Base-by-base conservation (phyloP, 2,329 filamentous ascomycete genomes). In the Colletotrichum incanum region DNA sequence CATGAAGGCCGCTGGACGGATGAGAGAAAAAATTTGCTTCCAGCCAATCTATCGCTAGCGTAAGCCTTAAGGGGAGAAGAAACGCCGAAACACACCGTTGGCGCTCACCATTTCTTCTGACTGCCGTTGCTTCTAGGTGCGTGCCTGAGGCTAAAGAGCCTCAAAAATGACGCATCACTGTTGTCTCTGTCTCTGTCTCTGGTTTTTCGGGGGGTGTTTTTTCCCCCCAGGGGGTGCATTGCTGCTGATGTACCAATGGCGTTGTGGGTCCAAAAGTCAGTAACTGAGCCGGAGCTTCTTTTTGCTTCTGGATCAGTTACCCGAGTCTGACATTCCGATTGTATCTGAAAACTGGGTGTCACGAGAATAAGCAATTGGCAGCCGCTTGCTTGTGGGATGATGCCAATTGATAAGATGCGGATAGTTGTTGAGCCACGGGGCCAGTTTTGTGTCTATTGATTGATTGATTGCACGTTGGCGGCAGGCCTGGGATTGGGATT, bases 81-180 rank as follows among this genome's bases (percentile, higher is more conserved):
- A 72, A 72, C 41, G 47, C 45, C 39, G 52, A 67, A 41, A 60
- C 58, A 47, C 41, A 63, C 55, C 65, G 45, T 55, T 65, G 66
- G 65, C 54, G 66, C 68, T 41, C 49, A 28, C 56, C 52, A 66
- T 45, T 52, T 39, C 45, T 59, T 34, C 37, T 23, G 52, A 47
- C 26, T 37, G 52, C 59, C 39, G 47, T 34, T 72, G 68, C 60
- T 37, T 67, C 50, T 50, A 28, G 49, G 8, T 59, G 45, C 50
- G 50, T 73, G 72, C 72, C 72, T 74, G 65, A 73, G 70, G 72
- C 65, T 61, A 12, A 28, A 58, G 56, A 66, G 67, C 71, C 71
- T 67, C 71, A 71, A 66, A 71, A 71, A 73, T 73, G 67, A 73
- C 71, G 71, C 71, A 71, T 67, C 45, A 39, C 20, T 12, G 60